Percentiles rank a stretch among this genome's conserved stretches.
Evolutionary conservation across 257 asterid genomes (phyloP).

Genomic region (Gentiana macrophylla): DNA sequence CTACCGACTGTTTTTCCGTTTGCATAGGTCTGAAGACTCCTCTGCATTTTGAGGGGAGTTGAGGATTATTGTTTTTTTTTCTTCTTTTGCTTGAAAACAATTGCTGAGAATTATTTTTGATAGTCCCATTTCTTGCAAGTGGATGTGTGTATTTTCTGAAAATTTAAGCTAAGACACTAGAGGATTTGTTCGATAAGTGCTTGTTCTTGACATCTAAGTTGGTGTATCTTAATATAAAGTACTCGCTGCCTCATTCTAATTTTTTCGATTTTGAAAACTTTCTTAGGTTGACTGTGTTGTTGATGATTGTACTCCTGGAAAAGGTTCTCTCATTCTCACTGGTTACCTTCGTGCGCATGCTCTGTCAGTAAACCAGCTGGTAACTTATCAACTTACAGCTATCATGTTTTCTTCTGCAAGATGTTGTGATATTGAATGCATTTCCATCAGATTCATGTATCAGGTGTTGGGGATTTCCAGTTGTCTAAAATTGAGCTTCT

Average conservation of each 20-base stretch:
- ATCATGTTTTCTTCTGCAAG: slow-evolving; percentile 7
- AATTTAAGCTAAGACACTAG: too few species aligned
- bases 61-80: too few species aligned
- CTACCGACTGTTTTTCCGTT: too few species aligned
- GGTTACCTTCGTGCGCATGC: slow-evolving; percentile 75
- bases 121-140: too few species aligned
- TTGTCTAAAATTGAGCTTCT: slow-evolving; percentile 75
- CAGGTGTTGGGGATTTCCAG: slow-evolving; percentile 97
- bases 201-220: not conserved
- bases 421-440: slow-evolving; percentile 22
- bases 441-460: slow-evolving; percentile 72
- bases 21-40: too few species aligned
- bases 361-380: slow-evolving; percentile 92
- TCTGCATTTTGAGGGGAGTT: too few species aligned
- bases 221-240: not conserved
- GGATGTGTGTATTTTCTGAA: too few species aligned
- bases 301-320: slow-evolving; percentile 39
- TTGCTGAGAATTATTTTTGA: too few species aligned
- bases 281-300: slow-evolving; percentile 53
- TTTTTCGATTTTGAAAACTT: not conserved
- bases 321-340: slow-evolving; percentile 61
- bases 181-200: not conserved
- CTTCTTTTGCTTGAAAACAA: too few species aligned
- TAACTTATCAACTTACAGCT: slow-evolving; percentile 24
- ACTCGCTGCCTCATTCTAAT: not conserved